A percentile compares a stretch with the other conserved stretches of the same genome.
Evolutionary conservation across 441 rosid species (phyloP).

Genomic region (Jatropha podagrica): DNA sequence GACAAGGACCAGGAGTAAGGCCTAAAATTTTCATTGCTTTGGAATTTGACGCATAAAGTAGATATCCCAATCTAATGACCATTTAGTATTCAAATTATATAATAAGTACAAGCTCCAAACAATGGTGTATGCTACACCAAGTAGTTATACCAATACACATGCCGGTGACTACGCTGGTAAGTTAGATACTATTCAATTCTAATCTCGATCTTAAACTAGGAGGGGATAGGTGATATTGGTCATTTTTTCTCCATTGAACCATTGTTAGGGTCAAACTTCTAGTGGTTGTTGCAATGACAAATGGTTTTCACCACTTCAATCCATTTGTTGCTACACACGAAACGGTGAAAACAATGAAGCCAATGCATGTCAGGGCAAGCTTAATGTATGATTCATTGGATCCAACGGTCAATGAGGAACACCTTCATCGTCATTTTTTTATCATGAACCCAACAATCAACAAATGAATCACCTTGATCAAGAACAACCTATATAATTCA

Average conservation of each 20-base stretch:
- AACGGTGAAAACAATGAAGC: too few species aligned
- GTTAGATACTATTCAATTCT: too few species aligned
- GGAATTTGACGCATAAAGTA: background rate
- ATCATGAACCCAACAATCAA: background rate
- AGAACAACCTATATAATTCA: background rate
- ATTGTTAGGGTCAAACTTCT: background rate
- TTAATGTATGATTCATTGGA: too few species aligned
- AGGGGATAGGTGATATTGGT: background rate
- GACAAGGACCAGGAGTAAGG: background rate
- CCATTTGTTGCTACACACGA: too few species aligned
- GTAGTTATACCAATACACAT: background rate
- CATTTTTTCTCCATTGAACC: background rate
- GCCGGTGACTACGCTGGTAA: background rate
- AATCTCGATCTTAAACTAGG: too few species aligned
- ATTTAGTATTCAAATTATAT: background rate
- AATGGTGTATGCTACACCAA: background rate
- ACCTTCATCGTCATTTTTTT: too few species aligned
- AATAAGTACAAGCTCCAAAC: background rate
- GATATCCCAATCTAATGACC: background rate
- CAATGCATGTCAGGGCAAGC: too few species aligned
- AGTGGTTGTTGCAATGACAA: background rate
- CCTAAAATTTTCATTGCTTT: background rate
- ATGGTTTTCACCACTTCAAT: too few species aligned
- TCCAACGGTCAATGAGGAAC: too few species aligned
- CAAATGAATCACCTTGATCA: background rate